These are phyloP conservation scores for Boeremia lycopersici DNA, from an alignment of 2,329 filamentous ascomycete genomes.

Conservation along the genomic window DNA sequence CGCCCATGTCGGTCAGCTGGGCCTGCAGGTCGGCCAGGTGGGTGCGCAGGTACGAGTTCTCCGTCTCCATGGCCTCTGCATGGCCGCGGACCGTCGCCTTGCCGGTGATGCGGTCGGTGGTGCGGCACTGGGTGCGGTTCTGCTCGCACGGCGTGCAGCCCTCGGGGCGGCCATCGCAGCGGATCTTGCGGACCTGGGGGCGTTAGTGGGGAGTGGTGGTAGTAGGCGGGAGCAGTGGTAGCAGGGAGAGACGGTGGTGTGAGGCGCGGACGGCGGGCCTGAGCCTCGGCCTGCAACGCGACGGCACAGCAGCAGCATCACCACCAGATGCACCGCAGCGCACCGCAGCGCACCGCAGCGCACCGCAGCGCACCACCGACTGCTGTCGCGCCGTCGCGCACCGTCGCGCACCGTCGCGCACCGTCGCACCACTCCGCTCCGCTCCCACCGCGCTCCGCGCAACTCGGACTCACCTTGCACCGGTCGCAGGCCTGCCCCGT, in stretches of 20 bases:
- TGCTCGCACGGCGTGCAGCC: conserved; percentile 83
- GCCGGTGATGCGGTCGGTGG: conserved; percentile 85
- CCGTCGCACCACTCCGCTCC: no score
- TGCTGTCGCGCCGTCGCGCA: neutral
- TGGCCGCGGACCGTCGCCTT: conserved; percentile 80
- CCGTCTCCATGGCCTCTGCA: conserved; percentile 74
- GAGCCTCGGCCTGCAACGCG: conserved; percentile 6
- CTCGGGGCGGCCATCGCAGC: conserved; percentile 79
- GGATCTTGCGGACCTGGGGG: conserved; percentile 77
- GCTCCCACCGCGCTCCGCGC: no score
- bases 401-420: neutral
- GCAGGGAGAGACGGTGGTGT: no score
- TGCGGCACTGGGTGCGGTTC: conserved; percentile 78
- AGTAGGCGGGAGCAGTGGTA: no score
- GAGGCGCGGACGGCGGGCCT: neutral
- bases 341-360: neutral
- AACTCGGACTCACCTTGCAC: conserved; percentile 68
- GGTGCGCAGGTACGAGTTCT: conserved; percentile 69
- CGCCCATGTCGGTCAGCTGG: conserved; percentile 65
- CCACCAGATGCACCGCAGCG: neutral
- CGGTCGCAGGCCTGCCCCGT: conserved; percentile 89
- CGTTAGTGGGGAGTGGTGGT: conserved; percentile 16
- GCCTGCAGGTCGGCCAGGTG: conserved; percentile 72
- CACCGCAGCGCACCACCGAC: no score
- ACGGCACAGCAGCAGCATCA: neutral